These are phyloP conservation scores for Trichoderma sp. DNA, from an alignment of 2,329 filamentous ascomycete genomes.

Conservation along the genomic window DNA sequence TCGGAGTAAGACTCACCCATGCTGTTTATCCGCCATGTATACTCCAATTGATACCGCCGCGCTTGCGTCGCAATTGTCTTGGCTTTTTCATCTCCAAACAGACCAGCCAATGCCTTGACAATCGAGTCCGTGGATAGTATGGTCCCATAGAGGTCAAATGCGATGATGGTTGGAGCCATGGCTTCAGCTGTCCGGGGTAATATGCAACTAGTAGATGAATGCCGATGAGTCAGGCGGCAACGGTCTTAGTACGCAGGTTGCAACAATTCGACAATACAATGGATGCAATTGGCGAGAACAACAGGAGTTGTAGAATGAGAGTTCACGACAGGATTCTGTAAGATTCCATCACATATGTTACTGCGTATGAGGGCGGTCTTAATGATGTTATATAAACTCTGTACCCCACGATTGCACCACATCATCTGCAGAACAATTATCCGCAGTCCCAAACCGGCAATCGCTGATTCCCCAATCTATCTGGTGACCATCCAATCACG, in stretches of 20 bases:
- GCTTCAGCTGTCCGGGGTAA: slow-evolving; percentile 1
- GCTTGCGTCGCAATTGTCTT: slow-evolving; percentile 60
- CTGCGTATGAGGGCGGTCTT: not conserved
- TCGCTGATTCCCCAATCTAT: not conserved
- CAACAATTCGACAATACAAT: not conserved
- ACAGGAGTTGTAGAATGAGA: not conserved
- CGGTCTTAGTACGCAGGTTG: not conserved
- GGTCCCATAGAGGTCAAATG: slow-evolving; percentile 77
- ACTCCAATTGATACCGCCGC: slow-evolving; percentile 72
- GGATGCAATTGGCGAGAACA: not conserved
- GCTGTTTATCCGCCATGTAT: slow-evolving; percentile 73
- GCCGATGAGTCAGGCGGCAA: slow-evolving; percentile 23
- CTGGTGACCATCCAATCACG: slow-evolving; percentile 10
- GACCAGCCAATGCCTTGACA: slow-evolving; percentile 54
- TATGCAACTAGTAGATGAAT: not conserved
- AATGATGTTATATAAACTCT: not conserved
- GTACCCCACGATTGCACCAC: not conserved
- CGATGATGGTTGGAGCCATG: slow-evolving; percentile 51
- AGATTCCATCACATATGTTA: not conserved
- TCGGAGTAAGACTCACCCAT: slow-evolving; percentile 58
- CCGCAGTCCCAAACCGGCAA: not conserved
- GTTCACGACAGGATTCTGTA: not conserved
- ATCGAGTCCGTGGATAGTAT: slow-evolving; percentile 72
- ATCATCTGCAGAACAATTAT: slow-evolving; percentile 12
- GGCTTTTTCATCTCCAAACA: slow-evolving; percentile 61